Base-by-base conservation (phyloP, 768 basidiomycete genomes). In the Hemileccinum rubropunctum region DNA sequence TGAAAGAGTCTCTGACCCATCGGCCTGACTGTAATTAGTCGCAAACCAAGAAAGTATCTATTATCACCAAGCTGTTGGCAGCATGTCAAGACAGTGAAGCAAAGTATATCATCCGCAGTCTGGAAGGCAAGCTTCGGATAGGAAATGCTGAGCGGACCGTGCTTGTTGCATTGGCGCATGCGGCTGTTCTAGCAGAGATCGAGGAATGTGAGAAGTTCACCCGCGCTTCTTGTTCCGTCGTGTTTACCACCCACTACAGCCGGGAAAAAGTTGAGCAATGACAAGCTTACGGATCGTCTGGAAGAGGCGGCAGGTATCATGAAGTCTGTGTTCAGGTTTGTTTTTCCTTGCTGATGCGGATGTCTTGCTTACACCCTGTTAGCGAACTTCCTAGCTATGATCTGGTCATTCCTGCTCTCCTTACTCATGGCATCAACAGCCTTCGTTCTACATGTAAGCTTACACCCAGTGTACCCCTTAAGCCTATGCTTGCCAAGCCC, bases 401-500 rank as follows among this genome's bases (percentile, higher is more conserved):
- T 63, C 70, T 84, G 58, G 91, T 99, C 41, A 82, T 99, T 26
- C 97, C 97, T 3, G 90, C 92, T 2, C 73, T 99, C 26, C 77
- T 98, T 42, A 80, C 86, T 57, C 74, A 76, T 47, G 95, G 95
- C 1, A 78, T 95, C 39, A 78, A 78, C 33, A 74, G 79, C 13
- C 71, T 99, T 32, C 77, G 72, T 17, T 80, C 84, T 15, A 73
- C 75, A 39, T 98, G 97, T 76, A 93, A 89, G 65, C 79, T 99
- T 15, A 95, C 91, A 10, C 95, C 97, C 13, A 95, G 95, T 52
- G 86, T 98, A 32, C 97, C 97, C 1, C 75, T 99, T 32, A 99
- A 99, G 61, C 97, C 97, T 13, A 99, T 99, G 97, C 76, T 99
- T 45, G 97, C 97, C 14, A 99, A 98, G 69, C 97, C 97, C 9